Percentiles rank a stretch among this genome's conserved stretches.
Evolutionary conservation across 495 filamentous ascomycete genomes (phyloP).

Genomic region (Ramalina peruviana): DNA sequence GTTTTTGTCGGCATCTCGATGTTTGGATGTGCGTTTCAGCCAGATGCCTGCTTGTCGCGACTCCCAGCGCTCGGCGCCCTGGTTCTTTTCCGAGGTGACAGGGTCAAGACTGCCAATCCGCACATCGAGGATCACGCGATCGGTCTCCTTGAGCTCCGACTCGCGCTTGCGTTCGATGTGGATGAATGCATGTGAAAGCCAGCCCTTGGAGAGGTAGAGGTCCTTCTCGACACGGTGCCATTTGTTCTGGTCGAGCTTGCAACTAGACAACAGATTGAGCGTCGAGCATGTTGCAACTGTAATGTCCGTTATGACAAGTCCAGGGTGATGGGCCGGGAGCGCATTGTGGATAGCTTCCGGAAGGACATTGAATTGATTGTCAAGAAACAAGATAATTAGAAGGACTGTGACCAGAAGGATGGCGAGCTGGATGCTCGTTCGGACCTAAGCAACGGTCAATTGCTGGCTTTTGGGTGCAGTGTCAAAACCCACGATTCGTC

Average conservation of each 20-base stretch:
- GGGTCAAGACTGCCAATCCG: constrained; percentile 68
- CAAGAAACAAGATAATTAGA: constrained; percentile 59
- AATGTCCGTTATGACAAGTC: constrained; percentile 77
- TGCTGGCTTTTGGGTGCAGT: neutral
- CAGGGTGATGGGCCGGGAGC: constrained; percentile 68
- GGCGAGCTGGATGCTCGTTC: constrained; percentile 69
- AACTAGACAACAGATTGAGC: constrained; percentile 62
- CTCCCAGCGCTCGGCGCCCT: constrained; percentile 64
- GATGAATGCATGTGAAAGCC: constrained; percentile 67
- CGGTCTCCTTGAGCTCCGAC: constrained; percentile 59
- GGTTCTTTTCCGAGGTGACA: constrained; percentile 39
- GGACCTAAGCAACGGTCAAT: constrained; percentile 34
- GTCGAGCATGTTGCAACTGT: constrained; percentile 64
- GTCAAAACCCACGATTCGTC: constrained; percentile 28
- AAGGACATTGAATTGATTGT: constrained; percentile 67
- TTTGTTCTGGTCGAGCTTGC: constrained; percentile 55
- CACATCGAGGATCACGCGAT: constrained; percentile 75
- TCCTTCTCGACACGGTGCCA: constrained; percentile 92
- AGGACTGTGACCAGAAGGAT: constrained; percentile 51
- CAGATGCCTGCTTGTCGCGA: constrained; percentile 65
- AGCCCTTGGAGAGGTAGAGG: constrained; percentile 61
- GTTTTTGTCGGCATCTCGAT: constrained; percentile 64
- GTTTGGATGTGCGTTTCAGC: constrained; percentile 66
- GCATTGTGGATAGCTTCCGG: constrained; percentile 70
- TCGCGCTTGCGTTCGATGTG: constrained; percentile 79